These are phyloP conservation scores for Clitocybe nebularis DNA, from an alignment of 1,284 basidiomycete species.

Conservation along the genomic window DNA sequence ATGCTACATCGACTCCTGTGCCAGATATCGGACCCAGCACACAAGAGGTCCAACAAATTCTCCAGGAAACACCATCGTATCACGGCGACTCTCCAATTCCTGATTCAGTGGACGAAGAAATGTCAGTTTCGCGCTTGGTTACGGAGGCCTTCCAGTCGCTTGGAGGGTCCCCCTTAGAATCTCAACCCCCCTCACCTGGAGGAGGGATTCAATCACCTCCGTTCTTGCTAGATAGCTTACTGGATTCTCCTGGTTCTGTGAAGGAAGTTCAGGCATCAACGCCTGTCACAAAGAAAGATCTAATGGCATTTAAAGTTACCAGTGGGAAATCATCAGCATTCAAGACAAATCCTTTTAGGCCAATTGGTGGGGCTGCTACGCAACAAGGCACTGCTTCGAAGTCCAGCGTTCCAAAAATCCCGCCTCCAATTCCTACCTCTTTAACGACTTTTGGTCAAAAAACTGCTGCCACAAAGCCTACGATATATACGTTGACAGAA, in stretches of 20 bases:
- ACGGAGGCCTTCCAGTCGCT: constrained; percentile 3
- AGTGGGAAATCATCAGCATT: background rate
- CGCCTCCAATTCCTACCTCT: background rate
- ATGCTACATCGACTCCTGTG: background rate
- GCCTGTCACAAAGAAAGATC: background rate
- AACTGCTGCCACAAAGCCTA: background rate
- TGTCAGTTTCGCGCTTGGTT: constrained; percentile 9
- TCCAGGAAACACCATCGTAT: background rate
- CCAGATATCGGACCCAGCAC: background rate
- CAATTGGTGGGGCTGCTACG: background rate
- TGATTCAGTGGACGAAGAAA: constrained; percentile 11
- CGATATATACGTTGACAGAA: background rate
- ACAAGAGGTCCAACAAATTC: background rate
- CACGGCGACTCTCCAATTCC: background rate
- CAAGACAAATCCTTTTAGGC: background rate
- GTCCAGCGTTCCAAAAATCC: too few relatives aligned
- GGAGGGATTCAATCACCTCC: background rate
- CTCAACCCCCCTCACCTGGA: background rate
- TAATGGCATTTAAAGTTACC: background rate
- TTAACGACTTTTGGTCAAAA: background rate
- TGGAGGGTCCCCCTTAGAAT: background rate
- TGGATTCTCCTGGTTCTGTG: background rate
- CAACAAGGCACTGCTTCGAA: too few relatives aligned
- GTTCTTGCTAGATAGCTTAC: too few relatives aligned
- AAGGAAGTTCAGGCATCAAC: background rate